phyloP scores from a whole-genome alignment of 2,329 filamentous ascomycete species.

The Allantophomopsis lycopodina region DNA sequence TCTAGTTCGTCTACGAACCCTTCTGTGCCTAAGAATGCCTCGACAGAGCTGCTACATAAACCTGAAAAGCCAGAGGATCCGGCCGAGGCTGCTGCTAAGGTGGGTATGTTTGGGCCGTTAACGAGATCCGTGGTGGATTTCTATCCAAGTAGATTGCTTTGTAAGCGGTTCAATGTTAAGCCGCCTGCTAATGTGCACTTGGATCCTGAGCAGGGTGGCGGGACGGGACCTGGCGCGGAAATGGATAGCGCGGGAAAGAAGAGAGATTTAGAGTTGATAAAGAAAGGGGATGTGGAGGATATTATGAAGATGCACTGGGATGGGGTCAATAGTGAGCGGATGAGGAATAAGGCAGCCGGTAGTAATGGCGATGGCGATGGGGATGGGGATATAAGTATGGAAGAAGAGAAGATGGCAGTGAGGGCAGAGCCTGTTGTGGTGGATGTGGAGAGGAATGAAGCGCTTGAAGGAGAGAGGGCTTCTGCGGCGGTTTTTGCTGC shows the following conservation, averaged over 20 bases:
- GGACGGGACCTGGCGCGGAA: slow-evolving; percentile 9
- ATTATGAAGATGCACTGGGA: slow-evolving; percentile 31
- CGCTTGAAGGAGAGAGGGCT: slow-evolving; percentile 59
- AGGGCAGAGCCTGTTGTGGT: slow-evolving; percentile 25
- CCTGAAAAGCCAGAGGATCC: slow-evolving; percentile 54
- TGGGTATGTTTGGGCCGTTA: slow-evolving; percentile 88
- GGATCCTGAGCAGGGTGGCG: slow-evolving; percentile 25
- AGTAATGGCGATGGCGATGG: slow-evolving; percentile 19
- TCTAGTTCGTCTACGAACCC: slow-evolving; percentile 33
- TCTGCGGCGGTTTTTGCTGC: slow-evolving; percentile 75
- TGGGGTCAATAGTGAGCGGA: too few relatives aligned
- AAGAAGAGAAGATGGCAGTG: slow-evolving; percentile 5
- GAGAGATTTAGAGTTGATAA: slow-evolving; percentile 29
- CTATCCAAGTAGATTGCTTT: slow-evolving; percentile 71
- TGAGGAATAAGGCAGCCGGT: slow-evolving; percentile 5
- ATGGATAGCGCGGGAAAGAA: slow-evolving; percentile 7
- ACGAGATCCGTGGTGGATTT: slow-evolving; percentile 63
- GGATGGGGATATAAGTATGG: slow-evolving; percentile 11
- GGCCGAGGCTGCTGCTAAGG: slow-evolving; percentile 70
- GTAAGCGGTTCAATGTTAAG: slow-evolving; percentile 86
- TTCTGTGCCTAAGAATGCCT: slow-evolving; percentile 18
- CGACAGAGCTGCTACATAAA: slow-evolving; percentile 29
- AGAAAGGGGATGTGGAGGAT: slow-evolving; percentile 37
- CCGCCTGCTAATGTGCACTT: slow-evolving; percentile 54
- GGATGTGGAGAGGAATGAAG: slow-evolving; percentile 65